These are phyloP conservation scores for Mucor saturninus DNA, from an alignment of 371 early-diverging fungal genomes.

Conservation along the genomic window DNA sequence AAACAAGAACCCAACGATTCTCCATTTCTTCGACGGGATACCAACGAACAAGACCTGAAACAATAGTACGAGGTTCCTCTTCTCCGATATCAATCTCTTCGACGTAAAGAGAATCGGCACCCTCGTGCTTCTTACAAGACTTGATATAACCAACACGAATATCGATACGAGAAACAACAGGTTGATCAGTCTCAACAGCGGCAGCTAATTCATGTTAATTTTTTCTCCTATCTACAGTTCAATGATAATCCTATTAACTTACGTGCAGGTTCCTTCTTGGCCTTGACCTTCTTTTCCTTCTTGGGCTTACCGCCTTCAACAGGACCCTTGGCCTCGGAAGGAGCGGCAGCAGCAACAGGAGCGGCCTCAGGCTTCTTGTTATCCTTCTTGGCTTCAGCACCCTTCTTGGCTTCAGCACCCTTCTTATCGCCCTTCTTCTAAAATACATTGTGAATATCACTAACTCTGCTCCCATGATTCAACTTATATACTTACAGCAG, in stretches of 20 bases:
- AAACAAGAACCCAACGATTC: conserved; percentile 49
- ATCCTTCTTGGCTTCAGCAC: conserved; percentile 28
- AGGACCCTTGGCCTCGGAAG: conserved; percentile 43
- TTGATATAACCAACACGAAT: conserved; percentile 92
- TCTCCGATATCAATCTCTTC: conserved; percentile 92
- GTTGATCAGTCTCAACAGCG: conserved; percentile 62
- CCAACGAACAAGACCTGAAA: conserved; percentile 93
- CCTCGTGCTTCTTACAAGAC: conserved; percentile 86
- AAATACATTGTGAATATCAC: neutral
- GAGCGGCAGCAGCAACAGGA: conserved; percentile 33
- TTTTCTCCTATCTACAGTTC: too few species aligned
- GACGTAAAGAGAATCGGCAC: conserved; percentile 93
- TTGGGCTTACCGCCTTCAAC: conserved; percentile 52
- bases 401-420: conserved; percentile 31
- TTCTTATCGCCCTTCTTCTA: conserved; percentile 45
- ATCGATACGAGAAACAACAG: conserved; percentile 82
- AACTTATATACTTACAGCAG: conserved; percentile 30
- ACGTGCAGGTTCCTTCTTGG: conserved; percentile 51
- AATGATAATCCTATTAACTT: conserved; percentile 9
- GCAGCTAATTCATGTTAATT: conserved; percentile 29
- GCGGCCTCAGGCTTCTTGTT: conserved; percentile 47
- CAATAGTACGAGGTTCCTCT: conserved; percentile 87
- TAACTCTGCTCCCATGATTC: neutral
- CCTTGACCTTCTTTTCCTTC: conserved; percentile 66
- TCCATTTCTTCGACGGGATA: conserved; percentile 88